Base-by-base conservation (phyloP, 345 rosid species). In the Turnera subulata region DNA sequence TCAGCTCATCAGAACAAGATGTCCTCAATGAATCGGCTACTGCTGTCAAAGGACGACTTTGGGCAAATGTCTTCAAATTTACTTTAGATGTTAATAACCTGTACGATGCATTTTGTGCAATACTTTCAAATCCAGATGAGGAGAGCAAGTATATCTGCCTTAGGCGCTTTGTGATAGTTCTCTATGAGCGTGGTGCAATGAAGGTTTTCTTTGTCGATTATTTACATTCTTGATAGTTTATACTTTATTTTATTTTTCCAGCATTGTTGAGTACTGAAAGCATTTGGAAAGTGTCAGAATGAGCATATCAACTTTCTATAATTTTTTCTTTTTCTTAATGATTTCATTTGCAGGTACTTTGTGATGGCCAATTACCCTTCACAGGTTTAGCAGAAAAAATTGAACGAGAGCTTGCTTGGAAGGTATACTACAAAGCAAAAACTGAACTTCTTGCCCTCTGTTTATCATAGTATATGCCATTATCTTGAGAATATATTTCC, bases 11-110 rank as follows among this genome's bases (percentile, higher is more conserved):
- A 45, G 66, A 46, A 61, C 67, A 64, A 65, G 78, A 78, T 62
- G 50, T 68, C 54, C 51, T 59, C 50, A 67, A 53, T 66, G 91
- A 84, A 78, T 73, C 84, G 58, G 76, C 81, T 52, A 65, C 74
- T 40, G 42, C 72, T 53, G 70, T 80, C 60, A 85, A 76, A 70
- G 99, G 99, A 67, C 75, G 94, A 29, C 82, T 93, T 52, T 93
- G 99, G 99, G 96, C 96, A 20, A 89, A 93, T 65, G 75, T 93
- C 54, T 93, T 93, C 81, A 93, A 83, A 84, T 89, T 89, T 68
- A 69, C 86, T 58, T 77, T 93, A 68, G 99, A 93, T 80, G 85
- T 89, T 61, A 81, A 84, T 74, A 86, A 79, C 66, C 73, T 86
- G 51, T 77, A 79, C 53, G 97, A 93, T 77, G 97, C 99, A 53